A percentile compares a stretch with the other conserved stretches of the same genome.
Evolutionary conservation across 2,329 filamentous ascomycete species (phyloP).

Genomic region (Lanzia echinophila): DNA sequence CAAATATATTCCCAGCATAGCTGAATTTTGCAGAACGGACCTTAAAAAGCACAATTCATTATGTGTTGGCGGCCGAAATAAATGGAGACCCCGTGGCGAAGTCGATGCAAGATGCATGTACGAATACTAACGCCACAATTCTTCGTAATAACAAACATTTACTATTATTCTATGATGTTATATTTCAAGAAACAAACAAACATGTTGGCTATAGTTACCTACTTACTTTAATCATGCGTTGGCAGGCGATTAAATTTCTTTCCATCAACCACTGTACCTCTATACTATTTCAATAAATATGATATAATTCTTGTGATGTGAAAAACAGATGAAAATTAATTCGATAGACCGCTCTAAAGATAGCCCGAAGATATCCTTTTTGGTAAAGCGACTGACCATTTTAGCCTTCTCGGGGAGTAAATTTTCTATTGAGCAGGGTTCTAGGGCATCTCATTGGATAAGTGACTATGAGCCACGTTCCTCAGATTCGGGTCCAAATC

Average conservation of each 20-base stretch:
- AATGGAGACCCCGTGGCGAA: constrained; percentile 8
- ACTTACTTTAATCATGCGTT: constrained; percentile 6
- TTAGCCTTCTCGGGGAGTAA: background rate
- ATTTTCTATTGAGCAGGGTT: constrained; percentile 18
- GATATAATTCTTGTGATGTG: too few species aligned
- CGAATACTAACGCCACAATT: constrained; percentile 1
- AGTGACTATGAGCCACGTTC: constrained; percentile 10
- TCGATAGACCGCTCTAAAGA: too few species aligned
- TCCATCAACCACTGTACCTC: too few species aligned
- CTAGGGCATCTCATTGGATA: constrained; percentile 22
- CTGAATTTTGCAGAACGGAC: constrained; percentile 18
- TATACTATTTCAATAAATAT: background rate
- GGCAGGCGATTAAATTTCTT: background rate
- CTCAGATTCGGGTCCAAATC: constrained; percentile 16
- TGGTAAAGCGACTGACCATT: background rate
- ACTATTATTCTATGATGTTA: too few species aligned
- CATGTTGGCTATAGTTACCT: too few species aligned
- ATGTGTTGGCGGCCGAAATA: constrained; percentile 23
- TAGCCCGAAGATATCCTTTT: constrained; percentile 6
- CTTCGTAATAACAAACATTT: background rate
- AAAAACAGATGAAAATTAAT: constrained; percentile 5
- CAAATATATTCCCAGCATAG: constrained; percentile 20
- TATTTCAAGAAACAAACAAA: too few species aligned
- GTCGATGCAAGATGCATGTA: constrained; percentile 22
- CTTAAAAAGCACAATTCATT: background rate